Conservation (phyloP, 495 filamentous ascomycete species). For the Friedmanniomyces simplex region DNA sequence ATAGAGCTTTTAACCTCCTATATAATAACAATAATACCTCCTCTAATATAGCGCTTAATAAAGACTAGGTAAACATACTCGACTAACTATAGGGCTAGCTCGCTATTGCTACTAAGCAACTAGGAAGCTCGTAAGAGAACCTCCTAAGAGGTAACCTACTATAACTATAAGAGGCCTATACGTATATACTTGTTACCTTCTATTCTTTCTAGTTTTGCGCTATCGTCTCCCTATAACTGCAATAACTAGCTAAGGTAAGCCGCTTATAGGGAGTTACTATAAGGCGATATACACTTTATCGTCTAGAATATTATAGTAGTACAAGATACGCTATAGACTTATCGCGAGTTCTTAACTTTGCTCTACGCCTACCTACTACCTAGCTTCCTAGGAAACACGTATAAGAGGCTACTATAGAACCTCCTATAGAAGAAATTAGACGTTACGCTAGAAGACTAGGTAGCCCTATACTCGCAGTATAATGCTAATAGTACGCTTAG, state of each 20-base stretch:
- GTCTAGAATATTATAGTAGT: conserved; percentile 10
- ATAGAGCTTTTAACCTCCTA: too few species aligned
- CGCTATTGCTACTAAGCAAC: not conserved
- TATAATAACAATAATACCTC: not conserved
- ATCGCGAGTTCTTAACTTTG: conserved; percentile 14
- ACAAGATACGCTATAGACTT: conserved; percentile 4
- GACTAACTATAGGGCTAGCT: not conserved
- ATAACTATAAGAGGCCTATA: conserved; percentile 44
- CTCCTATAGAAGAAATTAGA: conserved; percentile 75
- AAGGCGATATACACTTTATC: conserved; percentile 11
- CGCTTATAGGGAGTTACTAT: conserved; percentile 17
- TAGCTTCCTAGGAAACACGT: conserved; percentile 60
- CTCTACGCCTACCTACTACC: conserved; percentile 57
- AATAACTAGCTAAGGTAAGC: conserved; percentile 1
- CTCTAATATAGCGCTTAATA: not conserved
- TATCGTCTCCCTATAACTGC: too few species aligned
- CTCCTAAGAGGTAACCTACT: conserved; percentile 46
- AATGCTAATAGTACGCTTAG: not conserved
- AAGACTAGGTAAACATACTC: not conserved
- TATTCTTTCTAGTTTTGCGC: too few species aligned
- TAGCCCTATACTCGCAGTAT: conserved; percentile 45
- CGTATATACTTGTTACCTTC: not conserved
- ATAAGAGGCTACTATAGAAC: conserved; percentile 50
- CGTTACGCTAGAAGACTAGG: conserved; percentile 60
- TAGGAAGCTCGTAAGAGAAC: conserved; percentile 22